Base-by-base conservation (phyloP, 2,329 filamentous ascomycete genomes). In the Botrytis sinoallii region DNA sequence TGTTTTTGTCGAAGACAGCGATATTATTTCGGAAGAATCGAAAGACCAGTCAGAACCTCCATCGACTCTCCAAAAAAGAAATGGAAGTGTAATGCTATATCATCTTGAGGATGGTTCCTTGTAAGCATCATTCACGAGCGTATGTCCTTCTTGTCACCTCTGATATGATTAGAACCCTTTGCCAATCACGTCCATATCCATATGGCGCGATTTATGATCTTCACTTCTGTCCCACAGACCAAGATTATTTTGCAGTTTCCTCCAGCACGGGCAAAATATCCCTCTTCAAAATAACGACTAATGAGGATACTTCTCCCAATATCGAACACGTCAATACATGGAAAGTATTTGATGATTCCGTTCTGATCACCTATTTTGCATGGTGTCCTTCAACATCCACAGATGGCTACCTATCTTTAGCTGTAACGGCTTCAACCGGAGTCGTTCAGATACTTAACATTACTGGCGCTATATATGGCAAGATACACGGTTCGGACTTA, bases 161-260 rank as follows among this genome's bases (percentile, higher is more conserved):
- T 74, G 65, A 75, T 77, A 74, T 76, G 73, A 77, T 40, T 72
- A 92, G 90, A 77, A 82, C 81, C 2, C 84, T 87, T 73, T 79
- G 91, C 7, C 88, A 93, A 79, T 91, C 87, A 1, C 76, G 91
- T 7, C 79, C 84, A 8, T 89, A 92, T 35, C 87, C 90, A 6
- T 93, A 90, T 12, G 72, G 72, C 70, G 95, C 93, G 9, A 87
- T 98, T 42, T 87, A 98, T 71, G 95, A 98, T 81, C 85, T 98
- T 44, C 93, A 95, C 78, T 98, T 98, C 81, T 89, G 91, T 75
- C 89, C 88, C 1, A 80, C 83, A 70, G 76, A 79, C 2, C 83
- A 82, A 68, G 83, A 92, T 6, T 86, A 92, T 5, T 86, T 97
- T 71, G 94, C 90, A 16, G 89, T 91, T 4, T 93, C 93, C 14